Base-by-base conservation (phyloP, 2,329 filamentous ascomycete species). In the Apiospora arundinis region DNA sequence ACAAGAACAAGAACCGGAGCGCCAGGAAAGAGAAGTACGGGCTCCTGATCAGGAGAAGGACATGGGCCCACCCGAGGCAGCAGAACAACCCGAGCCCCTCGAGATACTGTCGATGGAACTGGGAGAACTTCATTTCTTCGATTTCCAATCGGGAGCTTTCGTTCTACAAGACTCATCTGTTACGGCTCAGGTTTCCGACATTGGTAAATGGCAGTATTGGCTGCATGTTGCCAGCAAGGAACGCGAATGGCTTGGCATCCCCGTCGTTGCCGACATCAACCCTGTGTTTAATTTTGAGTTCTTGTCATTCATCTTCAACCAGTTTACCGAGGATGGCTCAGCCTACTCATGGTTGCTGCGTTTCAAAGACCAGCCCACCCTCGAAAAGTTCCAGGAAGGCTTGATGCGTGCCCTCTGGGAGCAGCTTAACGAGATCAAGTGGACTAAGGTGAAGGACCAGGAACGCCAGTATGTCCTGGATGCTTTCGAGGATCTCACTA, bases 251-350 rank as follows among this genome's bases (percentile, higher is more conserved):
- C 86, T 99, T 2, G 95, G 95, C 28, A 93, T 97, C 74, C 89
- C 92, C 2, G 90, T 99, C 42, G 87, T 95, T 42, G 92, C 94
- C 8, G 96, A 99, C 76, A 94, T 98, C 82, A 98, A 98, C 77
- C 96, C 96, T 0, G 95, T 99, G 25, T 99, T 98, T 86, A 98
- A 98, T 83, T 98, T 98, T 75, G 96, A 99, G 81, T 98, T 95
- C 77, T 87, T 97, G n/a, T 98, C 95, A 0, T 98, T 98, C 81
- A 98, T 99, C 78, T 99, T 99, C 88, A 99, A 99, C 78, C 95
- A 98, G 80, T 98, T 97, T 80, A 89, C 92, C 18, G 88, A 92
- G 46, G 94, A 98, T 81, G 94, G 95, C 1, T 93, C 93, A 1
- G 95, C 96, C 5, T 97, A 95, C 81, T 99, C 96, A 0, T 99